These are phyloP conservation scores for Neurospora discreta DNA, from an alignment of 495 filamentous ascomycete genomes.

Conservation along the genomic window DNA sequence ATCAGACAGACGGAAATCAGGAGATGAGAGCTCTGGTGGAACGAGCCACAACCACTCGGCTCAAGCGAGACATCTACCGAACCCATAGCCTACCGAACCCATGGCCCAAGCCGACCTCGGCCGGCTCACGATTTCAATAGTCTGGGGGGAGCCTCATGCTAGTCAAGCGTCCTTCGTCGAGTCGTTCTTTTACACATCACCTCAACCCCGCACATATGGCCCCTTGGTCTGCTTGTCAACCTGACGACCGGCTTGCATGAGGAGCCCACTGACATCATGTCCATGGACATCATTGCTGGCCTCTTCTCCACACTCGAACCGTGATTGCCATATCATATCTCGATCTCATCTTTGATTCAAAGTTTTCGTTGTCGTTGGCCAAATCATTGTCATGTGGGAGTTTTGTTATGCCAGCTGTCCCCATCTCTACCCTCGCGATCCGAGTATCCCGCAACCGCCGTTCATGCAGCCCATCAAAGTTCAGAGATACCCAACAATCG, in stretches of 20 bases:
- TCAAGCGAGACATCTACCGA: background rate
- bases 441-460: background rate
- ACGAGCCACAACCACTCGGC: background rate
- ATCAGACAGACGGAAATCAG: background rate
- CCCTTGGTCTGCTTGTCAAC: background rate
- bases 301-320: background rate
- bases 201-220: background rate
- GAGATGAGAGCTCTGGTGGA: background rate
- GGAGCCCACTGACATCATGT: background rate
- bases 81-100: background rate
- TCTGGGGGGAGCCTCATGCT: background rate
- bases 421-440: background rate
- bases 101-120: background rate
- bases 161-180: background rate
- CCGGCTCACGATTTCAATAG: background rate
- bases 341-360: background rate
- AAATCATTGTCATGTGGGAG: background rate
- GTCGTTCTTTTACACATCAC: background rate
- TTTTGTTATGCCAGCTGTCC: background rate
- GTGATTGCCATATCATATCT: background rate
- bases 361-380: background rate
- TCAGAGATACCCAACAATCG: background rate
- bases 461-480: background rate
- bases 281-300: background rate
- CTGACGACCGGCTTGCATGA: background rate